Evolutionary conservation across 768 basidiomycete genomes (phyloP).

Genomic region (Ramaria sp.): DNA sequence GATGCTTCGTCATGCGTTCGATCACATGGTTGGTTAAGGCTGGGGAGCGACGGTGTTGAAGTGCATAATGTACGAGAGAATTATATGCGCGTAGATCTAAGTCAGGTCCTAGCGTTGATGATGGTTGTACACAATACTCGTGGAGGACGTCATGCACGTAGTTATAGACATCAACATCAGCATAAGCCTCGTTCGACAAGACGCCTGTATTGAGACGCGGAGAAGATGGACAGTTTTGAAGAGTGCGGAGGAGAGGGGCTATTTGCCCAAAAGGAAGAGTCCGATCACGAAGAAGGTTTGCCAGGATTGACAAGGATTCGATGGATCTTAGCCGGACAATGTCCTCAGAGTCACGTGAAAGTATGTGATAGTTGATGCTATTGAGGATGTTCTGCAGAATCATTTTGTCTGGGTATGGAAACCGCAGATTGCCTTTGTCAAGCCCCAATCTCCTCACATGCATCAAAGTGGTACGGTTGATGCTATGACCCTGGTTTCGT

Average conservation of each 20-base stretch:
- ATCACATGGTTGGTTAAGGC: slow-evolving; percentile 37
- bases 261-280: slow-evolving; percentile 5
- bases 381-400: slow-evolving; percentile 4
- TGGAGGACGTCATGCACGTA: slow-evolving; percentile 23
- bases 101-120: neutral
- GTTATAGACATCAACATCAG: slow-evolving; percentile 17
- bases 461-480: neutral
- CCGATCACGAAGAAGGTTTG: neutral
- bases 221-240: slow-evolving; percentile 1
- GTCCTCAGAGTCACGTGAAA: neutral
- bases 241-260: neutral
- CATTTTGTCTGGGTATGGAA: slow-evolving; percentile 2
- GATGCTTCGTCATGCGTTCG: slow-evolving; percentile 39
- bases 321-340: neutral
- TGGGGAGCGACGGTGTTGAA: slow-evolving; percentile 47
- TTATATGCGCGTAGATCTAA: slow-evolving; percentile 39
- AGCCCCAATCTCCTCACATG: neutral
- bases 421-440: neutral
- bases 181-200: slow-evolving; percentile 9
- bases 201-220: slow-evolving; percentile 7
- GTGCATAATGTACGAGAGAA: slow-evolving; percentile 52
- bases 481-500: neutral
- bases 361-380: slow-evolving; percentile 2
- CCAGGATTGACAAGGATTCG: slow-evolving; percentile 4
- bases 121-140: slow-evolving; percentile 13